Percentiles rank a stretch among this genome's conserved stretches.
Evolutionary conservation across 2,329 filamentous ascomycete species (phyloP).

Genomic region (Thermothelomyces thermophilus): DNA sequence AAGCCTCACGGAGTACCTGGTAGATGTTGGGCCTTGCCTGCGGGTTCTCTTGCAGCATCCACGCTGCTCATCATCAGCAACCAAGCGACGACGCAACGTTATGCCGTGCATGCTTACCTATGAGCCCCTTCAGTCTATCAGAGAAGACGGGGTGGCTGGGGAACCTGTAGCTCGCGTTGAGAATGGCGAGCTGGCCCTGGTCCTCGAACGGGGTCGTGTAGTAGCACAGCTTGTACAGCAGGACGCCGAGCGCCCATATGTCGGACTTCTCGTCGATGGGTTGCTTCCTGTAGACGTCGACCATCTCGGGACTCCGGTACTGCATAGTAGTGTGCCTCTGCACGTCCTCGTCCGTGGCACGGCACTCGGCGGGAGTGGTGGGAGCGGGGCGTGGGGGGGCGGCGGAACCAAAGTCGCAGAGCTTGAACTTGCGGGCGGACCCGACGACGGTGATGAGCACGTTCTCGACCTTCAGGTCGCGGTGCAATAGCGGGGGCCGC

Average conservation of each 20-base stretch:
- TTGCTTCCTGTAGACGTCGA: constrained; percentile 93
- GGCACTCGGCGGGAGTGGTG: constrained; percentile 78
- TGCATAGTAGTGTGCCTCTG: constrained; percentile 96
- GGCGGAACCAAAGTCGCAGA: constrained; percentile 96
- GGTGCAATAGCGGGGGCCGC: constrained; percentile 83
- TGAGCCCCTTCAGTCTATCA: constrained; percentile 79
- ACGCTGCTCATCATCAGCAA: constrained; percentile 47
- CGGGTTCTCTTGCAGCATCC: constrained; percentile 83
- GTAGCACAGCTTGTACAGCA: constrained; percentile 97
- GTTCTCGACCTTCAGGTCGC: constrained; percentile 97
- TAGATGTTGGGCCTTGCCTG: constrained; percentile 82
- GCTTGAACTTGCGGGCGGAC: constrained; percentile 73
- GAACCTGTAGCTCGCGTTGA: constrained; percentile 92
- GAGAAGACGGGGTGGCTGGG: constrained; percentile 86
- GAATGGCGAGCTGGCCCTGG: constrained; percentile 91
- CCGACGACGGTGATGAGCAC: constrained; percentile 73
- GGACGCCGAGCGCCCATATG: constrained; percentile 92
- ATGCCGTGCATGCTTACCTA: constrained; percentile 55
- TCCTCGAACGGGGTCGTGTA: constrained; percentile 99
- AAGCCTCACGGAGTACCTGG: constrained; percentile 80
- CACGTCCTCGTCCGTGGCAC: constrained; percentile 91
- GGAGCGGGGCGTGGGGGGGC: constrained; percentile 79
- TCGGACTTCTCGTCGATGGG: constrained; percentile 98
- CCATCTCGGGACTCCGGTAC: constrained; percentile 97
- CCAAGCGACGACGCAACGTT: background rate